phyloP scores from a whole-genome alignment of 305 asterid genomes.

The Rubia tinctorum region DNA sequence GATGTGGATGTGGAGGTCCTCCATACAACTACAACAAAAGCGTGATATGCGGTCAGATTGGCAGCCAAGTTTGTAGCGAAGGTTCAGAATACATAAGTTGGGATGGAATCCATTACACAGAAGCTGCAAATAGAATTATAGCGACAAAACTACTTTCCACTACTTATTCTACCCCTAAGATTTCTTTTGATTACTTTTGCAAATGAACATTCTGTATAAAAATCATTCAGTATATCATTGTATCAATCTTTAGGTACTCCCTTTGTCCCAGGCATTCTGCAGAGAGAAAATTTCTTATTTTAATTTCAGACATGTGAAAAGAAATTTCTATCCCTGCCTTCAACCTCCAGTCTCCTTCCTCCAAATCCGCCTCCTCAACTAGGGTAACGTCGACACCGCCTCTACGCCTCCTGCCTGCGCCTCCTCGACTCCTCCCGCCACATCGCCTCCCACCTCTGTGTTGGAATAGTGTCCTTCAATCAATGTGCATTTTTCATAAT shows the following conservation, averaged over 20 bases:
- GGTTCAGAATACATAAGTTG: conserved; percentile 49
- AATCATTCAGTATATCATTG: not conserved
- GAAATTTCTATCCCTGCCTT: too few species aligned
- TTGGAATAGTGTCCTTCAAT: too few species aligned
- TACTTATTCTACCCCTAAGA: conserved; percentile 52
- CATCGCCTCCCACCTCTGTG: too few species aligned
- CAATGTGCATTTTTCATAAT: too few species aligned
- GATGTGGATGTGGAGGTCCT: conserved; percentile 79
- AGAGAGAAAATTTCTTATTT: too few species aligned
- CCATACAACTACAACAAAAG: conserved; percentile 61
- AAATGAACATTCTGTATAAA: conserved; percentile 26
- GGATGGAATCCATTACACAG: conserved; percentile 89
- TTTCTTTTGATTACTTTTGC: conserved; percentile 63
- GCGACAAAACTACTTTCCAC: conserved; percentile 62
- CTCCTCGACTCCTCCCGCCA: too few species aligned
- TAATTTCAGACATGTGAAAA: too few species aligned
- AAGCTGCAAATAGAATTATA: conserved; percentile 63
- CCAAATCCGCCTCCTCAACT: too few species aligned
- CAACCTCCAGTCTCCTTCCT: too few species aligned
- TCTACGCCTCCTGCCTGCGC: too few species aligned
- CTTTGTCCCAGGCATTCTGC: too few species aligned
- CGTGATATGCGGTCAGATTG: conserved; percentile 55
- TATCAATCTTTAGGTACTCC: not conserved
- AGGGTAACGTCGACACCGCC: too few species aligned
- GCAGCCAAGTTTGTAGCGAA: conserved; percentile 56